Conservation (phyloP, 306 rosid species). For the Medicago lupulina region DNA sequence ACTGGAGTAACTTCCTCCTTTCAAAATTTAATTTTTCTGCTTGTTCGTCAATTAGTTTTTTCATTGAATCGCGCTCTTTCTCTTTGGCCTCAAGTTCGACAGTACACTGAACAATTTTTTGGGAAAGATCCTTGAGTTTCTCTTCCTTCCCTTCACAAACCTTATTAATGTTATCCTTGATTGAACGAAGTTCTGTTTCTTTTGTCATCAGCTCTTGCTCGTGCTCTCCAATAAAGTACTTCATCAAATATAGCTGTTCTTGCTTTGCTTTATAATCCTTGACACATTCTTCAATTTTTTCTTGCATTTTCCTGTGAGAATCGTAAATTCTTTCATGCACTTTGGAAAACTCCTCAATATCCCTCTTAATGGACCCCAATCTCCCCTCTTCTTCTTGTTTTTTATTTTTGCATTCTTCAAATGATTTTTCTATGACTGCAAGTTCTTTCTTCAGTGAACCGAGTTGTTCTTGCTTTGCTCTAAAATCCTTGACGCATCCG, state of each 20-base stretch:
- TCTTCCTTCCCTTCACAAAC: neutral
- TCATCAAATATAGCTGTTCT: neutral
- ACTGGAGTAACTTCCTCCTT: neutral
- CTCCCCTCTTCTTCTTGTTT: conserved; percentile 24
- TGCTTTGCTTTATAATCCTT: conserved; percentile 5
- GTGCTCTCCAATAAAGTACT: neutral
- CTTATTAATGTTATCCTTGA: too few species aligned
- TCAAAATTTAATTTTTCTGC: conserved; percentile 27
- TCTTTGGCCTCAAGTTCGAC: conserved; percentile 34
- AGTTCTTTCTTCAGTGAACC: too few species aligned
- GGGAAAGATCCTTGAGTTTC: conserved; percentile 33
- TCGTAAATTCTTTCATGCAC: conserved; percentile 18
- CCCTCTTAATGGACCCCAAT: conserved; percentile 35
- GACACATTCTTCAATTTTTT: conserved; percentile 15
- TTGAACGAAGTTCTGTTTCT: too few species aligned
- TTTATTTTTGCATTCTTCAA: too few species aligned
- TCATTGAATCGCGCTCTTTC: neutral
- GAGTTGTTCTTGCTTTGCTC: neutral
- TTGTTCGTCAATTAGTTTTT: conserved; percentile 11
- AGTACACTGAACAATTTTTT: conserved; percentile 14
- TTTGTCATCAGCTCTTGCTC: neutral
- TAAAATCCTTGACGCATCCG: conserved; percentile 9
- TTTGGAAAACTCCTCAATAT: conserved; percentile 24
- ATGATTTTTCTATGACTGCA: too few species aligned
- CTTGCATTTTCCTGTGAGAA: neutral